phyloP scores from a whole-genome alignment of 306 rosid species.

The Corylus avellana region DNA sequence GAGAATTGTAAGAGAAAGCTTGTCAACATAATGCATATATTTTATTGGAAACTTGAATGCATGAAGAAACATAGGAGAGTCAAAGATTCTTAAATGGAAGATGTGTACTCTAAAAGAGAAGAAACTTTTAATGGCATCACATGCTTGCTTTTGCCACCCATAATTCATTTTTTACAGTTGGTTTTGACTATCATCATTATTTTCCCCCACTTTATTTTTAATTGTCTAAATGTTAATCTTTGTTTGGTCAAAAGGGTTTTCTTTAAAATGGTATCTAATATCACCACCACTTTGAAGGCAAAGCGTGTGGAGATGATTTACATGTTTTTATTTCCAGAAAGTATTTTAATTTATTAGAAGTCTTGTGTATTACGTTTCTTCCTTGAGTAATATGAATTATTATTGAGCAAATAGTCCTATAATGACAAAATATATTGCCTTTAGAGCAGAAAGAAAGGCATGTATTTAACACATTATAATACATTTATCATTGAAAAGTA shows the following conservation, averaged over 20 bases:
- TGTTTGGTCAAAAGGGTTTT: not conserved
- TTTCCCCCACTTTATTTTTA: not conserved
- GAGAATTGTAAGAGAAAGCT: not conserved
- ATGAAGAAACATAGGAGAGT: conserved; percentile 16
- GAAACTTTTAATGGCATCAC: conserved; percentile 21
- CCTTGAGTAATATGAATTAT: not conserved
- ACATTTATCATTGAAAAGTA: not conserved
- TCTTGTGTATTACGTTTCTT: not conserved
- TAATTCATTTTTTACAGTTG: conserved; percentile 30
- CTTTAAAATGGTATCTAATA: not conserved
- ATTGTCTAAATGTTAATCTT: not conserved
- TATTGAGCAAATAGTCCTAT: not conserved
- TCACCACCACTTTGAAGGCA: not conserved
- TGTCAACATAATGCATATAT: not conserved
- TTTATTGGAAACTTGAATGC: not conserved
- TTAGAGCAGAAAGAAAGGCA: not conserved
- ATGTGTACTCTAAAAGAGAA: conserved; percentile 12
- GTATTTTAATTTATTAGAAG: not conserved
- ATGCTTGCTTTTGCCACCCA: conserved; percentile 35
- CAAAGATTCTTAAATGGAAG: conserved; percentile 31
- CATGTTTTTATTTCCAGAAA: not conserved
- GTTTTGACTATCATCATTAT: conserved; percentile 21
- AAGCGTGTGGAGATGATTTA: not conserved
- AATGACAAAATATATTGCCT: not conserved
- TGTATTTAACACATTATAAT: not conserved